phyloP scores from a whole-genome alignment of 768 basidiomycete genomes.

The Suillus fuscotomentosus region DNA sequence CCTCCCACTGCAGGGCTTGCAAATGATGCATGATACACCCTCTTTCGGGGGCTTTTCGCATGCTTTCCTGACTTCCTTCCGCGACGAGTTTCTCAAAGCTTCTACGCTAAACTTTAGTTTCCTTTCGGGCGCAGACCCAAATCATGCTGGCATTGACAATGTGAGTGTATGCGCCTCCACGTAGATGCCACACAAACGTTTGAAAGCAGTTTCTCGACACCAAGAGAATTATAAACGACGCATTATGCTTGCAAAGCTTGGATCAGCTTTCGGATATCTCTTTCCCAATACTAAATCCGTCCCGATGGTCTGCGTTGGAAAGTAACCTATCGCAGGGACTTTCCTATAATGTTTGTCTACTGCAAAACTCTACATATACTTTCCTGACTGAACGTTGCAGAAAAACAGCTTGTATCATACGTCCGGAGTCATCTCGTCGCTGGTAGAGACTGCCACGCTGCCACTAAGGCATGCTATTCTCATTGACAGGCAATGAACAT shows the following conservation, averaged over 20 bases:
- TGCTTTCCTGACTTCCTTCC: constrained; percentile 56
- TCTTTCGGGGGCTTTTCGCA: constrained; percentile 66
- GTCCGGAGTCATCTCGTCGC: constrained; percentile 58
- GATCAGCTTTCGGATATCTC: constrained; percentile 48
- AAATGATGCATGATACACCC: constrained; percentile 60
- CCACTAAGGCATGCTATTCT: constrained; percentile 49
- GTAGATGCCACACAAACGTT: constrained; percentile 8
- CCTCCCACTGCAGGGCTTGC: constrained; percentile 52
- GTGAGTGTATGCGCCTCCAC: constrained; percentile 35
- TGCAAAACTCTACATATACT: constrained; percentile 22
- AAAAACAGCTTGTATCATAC: constrained; percentile 41
- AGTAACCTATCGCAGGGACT: constrained; percentile 25
- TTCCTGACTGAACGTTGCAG: constrained; percentile 22
- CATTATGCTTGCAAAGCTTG: constrained; percentile 51
- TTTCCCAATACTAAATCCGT: constrained; percentile 49
- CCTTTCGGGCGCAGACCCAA: constrained; percentile 45
- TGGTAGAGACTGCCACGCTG: constrained; percentile 58
- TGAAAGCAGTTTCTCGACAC: constrained; percentile 34
- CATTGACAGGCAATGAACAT: not conserved
- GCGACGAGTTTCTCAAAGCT: constrained; percentile 69
- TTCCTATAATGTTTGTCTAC: constrained; percentile 21
- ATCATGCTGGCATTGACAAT: constrained; percentile 35
- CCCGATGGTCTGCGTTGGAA: constrained; percentile 37
- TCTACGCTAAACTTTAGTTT: constrained; percentile 57
- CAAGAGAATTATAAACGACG: constrained; percentile 58